Base-by-base conservation (phyloP, 306 rosid genomes). In the Adenanthera pavonina region DNA sequence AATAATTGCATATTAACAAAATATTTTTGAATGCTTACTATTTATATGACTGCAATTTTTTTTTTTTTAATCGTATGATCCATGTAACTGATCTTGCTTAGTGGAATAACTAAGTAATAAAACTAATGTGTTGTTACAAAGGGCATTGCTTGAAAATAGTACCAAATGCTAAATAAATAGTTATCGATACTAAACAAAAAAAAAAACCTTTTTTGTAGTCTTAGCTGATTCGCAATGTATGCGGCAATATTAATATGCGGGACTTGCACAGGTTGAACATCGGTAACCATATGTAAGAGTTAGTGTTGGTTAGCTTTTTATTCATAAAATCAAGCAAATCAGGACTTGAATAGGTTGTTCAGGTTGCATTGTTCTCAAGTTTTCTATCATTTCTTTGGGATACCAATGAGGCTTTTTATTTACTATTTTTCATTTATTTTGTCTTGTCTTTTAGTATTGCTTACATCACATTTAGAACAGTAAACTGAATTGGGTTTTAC, bases 401-500 rank as follows among this genome's bases (percentile, higher is more conserved):
- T 40, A 6, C 16, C 9, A 60, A 61, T 48, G 72, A 56, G 33
- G 57, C 57, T 9, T 60, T 77, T 57, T 35, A 66, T 15, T 69
- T 5, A 16, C 5, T 62, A n/a, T 6, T 19, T 74, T 74, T 19
- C 19, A 7, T 9, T 3, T 72, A 17, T 65, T 71, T 66, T 38
- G 3, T 33, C 8, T 41, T 49, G 14, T n/a, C 33, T 64, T 36
- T 33, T 80, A 60, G 52, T 84, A 36, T 44, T 19, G 17, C 44
- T 59, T 69, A 16, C 62, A 51, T 74, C 14, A 47, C 51, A 34
- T 81, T 40, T 78, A 30, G 77, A 72, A 64, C 57, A 78, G 57
- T 69, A 51, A 78, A 78, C 82, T 85, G 79, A 82, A 73, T 78
- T 75, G 81, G 65, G 53, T 80, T 77, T 75, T 84, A 86, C 87